phyloP scores from a whole-genome alignment of 805 yeast species.

The Metschnikowia reukaufii region DNA sequence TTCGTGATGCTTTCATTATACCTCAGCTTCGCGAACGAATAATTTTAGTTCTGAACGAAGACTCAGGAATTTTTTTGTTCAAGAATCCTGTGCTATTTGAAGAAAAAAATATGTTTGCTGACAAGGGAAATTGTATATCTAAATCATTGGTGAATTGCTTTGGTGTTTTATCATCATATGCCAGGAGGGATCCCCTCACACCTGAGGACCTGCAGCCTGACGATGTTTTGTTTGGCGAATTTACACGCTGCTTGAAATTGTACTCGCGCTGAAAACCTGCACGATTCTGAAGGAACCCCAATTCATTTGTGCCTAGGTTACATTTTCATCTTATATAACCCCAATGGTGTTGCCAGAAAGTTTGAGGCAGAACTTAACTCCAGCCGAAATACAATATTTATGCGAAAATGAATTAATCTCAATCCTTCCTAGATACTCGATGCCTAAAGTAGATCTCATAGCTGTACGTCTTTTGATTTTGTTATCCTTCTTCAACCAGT shows the following conservation, averaged over 20 bases:
- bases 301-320: neutral
- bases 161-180: conserved; percentile 11
- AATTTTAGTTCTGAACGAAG: neutral
- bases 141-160: conserved; percentile 8
- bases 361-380: conserved; percentile 49
- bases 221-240: conserved; percentile 6
- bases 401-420: conserved; percentile 78
- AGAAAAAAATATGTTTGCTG: conserved; percentile 7
- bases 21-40: conserved; percentile 1
- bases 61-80: neutral
- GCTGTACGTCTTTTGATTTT: conserved; percentile 45
- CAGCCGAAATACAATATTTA: conserved; percentile 77
- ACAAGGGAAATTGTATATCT: neutral
- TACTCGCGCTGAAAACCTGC: conserved; percentile 7
- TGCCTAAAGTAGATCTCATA: conserved; percentile 63
- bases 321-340: neutral
- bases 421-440: conserved; percentile 75
- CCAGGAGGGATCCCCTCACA: neutral
- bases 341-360: conserved; percentile 19
- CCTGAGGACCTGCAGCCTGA: conserved; percentile 13
- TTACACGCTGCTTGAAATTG: conserved; percentile 6
- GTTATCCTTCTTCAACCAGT: neutral
- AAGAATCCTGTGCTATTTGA: neutral
- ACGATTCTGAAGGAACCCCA: neutral
- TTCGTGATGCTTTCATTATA: neutral